phyloP scores from a whole-genome alignment of 495 filamentous ascomycete genomes.

The Podospora didyma region DNA sequence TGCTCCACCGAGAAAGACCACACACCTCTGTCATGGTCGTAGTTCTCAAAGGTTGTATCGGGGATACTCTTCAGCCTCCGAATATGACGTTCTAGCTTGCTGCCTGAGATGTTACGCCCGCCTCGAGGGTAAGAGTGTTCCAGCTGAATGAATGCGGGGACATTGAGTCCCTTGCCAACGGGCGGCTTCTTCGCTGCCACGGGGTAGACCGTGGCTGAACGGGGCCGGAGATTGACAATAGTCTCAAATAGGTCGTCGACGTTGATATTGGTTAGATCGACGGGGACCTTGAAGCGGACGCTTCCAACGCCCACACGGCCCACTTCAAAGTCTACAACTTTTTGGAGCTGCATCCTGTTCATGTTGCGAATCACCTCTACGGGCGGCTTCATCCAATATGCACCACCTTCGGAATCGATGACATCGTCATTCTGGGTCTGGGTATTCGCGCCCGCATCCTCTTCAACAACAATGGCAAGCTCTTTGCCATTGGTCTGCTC shows the following conservation, averaged over 20 bases:
- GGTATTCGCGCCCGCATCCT: slow-evolving; percentile 42
- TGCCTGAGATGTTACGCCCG: slow-evolving; percentile 23
- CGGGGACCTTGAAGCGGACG: slow-evolving; percentile 73
- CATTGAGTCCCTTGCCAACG: slow-evolving; percentile 82
- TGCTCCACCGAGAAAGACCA: slow-evolving; percentile 93
- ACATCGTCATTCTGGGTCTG: slow-evolving; percentile 18
- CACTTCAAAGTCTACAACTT: slow-evolving; percentile 67
- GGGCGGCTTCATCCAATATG: slow-evolving; percentile 81
- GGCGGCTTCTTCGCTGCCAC: slow-evolving; percentile 69
- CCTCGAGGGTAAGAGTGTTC: slow-evolving; percentile 88
- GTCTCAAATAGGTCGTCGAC: slow-evolving; percentile 66
- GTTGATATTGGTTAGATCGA: slow-evolving; percentile 71
- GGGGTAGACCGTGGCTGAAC: slow-evolving; percentile 83
- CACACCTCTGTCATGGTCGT: slow-evolving; percentile 70
- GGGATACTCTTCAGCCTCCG: slow-evolving; percentile 68
- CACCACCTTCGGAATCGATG: slow-evolving; percentile 59
- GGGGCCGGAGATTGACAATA: slow-evolving; percentile 68
- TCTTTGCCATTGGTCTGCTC: slow-evolving; percentile 71
- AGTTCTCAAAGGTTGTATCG: slow-evolving; percentile 76
- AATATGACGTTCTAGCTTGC: slow-evolving; percentile 71
- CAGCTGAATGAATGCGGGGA: slow-evolving; percentile 77
- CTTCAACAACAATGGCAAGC: slow-evolving; percentile 74
- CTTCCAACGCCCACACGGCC: slow-evolving; percentile 76
- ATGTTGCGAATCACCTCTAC: slow-evolving; percentile 67
- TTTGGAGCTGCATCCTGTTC: slow-evolving; percentile 67